Evolutionary conservation across 139 green algal genomes (phyloP).

Genomic region (Coelastrella sp.): DNA sequence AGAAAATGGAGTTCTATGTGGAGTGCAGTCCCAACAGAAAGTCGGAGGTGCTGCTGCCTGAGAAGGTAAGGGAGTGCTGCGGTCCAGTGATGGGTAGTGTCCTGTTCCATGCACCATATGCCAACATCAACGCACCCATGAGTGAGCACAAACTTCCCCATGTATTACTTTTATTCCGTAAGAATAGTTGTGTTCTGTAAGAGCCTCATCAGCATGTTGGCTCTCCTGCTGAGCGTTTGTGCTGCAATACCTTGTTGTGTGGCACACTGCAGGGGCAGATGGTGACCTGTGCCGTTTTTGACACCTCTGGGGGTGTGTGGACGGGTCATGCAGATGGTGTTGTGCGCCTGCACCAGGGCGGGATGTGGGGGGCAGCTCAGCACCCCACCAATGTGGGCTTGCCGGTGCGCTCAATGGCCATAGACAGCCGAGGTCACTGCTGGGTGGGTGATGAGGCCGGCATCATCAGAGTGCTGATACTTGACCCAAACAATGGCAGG

Average conservation of each 20-base stretch:
- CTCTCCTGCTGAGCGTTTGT: background rate
- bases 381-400: background rate
- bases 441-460: slow-evolving; percentile 43
- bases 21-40: slow-evolving; percentile 3
- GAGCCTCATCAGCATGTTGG: too few species aligned
- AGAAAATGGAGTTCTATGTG: slow-evolving; percentile 23
- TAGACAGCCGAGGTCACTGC: slow-evolving; percentile 19
- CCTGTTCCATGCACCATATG: background rate
- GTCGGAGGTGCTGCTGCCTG: slow-evolving; percentile 2
- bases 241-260: background rate
- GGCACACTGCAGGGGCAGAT: background rate
- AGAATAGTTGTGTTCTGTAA: background rate
- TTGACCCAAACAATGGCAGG: slow-evolving; percentile 7
- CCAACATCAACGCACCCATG: background rate
- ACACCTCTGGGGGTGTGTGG: background rate
- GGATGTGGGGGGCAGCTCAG: background rate
- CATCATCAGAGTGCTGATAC: slow-evolving; percentile 1
- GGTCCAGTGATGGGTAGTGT: background rate
- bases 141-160: background rate
- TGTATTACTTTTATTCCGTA: background rate
- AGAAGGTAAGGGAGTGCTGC: background rate
- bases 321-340: slow-evolving; percentile 26
- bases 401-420: slow-evolving; percentile 1
- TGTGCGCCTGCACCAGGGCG: background rate
- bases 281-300: background rate